Conservation (phyloP, 345 rosid species). For the Raphanus raphanistrum region DNA sequence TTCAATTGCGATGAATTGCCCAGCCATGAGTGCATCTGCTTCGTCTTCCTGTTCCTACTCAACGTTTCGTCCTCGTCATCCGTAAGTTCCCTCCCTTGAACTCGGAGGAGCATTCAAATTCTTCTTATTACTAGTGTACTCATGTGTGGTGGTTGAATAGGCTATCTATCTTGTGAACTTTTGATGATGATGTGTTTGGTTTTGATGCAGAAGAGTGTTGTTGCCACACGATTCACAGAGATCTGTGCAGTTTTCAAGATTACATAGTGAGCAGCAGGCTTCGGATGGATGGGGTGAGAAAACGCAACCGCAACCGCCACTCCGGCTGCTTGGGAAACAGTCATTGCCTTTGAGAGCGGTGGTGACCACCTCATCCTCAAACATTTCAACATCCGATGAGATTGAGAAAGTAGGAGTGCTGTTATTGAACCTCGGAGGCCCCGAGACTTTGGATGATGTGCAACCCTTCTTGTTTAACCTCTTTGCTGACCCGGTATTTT, state of each 20-base stretch:
- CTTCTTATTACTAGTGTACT: neutral
- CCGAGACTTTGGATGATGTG: constrained; percentile 95
- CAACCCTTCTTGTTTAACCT: constrained; percentile 98
- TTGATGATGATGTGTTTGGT: neutral
- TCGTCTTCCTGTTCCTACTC: constrained; percentile 51
- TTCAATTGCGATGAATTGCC: constrained; percentile 26
- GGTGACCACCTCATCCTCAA: constrained; percentile 64
- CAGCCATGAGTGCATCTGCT: constrained; percentile 38
- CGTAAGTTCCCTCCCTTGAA: constrained; percentile 34
- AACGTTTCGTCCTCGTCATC: constrained; percentile 39
- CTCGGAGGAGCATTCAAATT: neutral
- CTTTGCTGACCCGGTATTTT: constrained; percentile 86
- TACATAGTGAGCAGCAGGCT: constrained; percentile 34
- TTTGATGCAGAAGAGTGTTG: constrained; percentile 32
- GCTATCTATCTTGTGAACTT: neutral
- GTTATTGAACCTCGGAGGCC: constrained; percentile 96
- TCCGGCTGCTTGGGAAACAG: constrained; percentile 29
- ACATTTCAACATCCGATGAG: constrained; percentile 40
- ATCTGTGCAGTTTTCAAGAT: constrained; percentile 39
- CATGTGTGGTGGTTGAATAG: neutral
- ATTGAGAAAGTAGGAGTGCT: constrained; percentile 77
- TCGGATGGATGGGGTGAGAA: constrained; percentile 36
- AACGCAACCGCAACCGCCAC: constrained; percentile 15
- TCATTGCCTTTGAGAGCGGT: constrained; percentile 53
- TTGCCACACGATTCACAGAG: constrained; percentile 51